These are phyloP conservation scores for Stephania yunnanensis DNA, from an alignment of 164 flowering plant species.

Conservation along the genomic window DNA sequence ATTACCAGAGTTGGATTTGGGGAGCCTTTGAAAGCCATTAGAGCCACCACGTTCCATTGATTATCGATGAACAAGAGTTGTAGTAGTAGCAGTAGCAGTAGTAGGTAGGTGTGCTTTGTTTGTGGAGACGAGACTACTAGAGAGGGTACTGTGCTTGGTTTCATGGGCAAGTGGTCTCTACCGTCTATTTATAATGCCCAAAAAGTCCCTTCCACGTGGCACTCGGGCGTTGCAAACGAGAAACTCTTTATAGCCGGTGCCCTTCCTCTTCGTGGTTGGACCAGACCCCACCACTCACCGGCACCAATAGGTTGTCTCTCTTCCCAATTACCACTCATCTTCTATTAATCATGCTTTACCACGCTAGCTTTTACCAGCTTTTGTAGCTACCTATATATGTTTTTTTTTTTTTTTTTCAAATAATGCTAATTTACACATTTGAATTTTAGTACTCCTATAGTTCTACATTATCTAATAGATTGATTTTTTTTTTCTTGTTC, in stretches of 20 bases:
- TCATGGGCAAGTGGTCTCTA: not conserved
- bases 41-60: slow-evolving; percentile 5
- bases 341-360: not conserved
- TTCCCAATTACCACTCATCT: not conserved
- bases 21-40: slow-evolving; percentile 4
- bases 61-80: not conserved
- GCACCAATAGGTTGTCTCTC: not conserved
- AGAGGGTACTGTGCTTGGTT: not conserved
- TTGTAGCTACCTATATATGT: not conserved
- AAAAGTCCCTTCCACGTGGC: slow-evolving; percentile 3
- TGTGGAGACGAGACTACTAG: not conserved
- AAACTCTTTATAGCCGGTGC: slow-evolving; percentile 2
- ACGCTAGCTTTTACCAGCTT: too few relatives aligned
- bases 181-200: not conserved
- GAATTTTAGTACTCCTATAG: too few relatives aligned
- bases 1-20: slow-evolving; percentile 12
- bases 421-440: not conserved
- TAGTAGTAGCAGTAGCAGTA: too few relatives aligned
- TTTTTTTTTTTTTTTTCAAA: not conserved
- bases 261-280: slow-evolving; percentile 7
- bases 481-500: too few relatives aligned
- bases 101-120: too few relatives aligned
- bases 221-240: slow-evolving; percentile 5
- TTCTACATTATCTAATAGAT: too few relatives aligned
- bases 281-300: not conserved